These are phyloP conservation scores for Candida khao-thaluensis DNA, from an alignment of 805 yeast species.

Conservation along the genomic window DNA sequence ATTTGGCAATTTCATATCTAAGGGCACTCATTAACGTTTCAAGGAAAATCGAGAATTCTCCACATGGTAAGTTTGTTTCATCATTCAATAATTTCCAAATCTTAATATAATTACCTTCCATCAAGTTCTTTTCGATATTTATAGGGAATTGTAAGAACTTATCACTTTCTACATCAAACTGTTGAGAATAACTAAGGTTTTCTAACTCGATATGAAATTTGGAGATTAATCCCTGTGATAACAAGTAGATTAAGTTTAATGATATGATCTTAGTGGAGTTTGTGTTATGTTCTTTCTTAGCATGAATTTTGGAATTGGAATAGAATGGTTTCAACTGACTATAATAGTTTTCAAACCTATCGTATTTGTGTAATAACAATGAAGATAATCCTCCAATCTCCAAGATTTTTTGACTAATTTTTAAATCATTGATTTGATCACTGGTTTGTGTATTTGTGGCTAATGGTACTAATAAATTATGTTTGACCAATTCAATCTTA, in stretches of 20 bases:
- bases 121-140: constrained; percentile 85
- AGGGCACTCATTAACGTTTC: constrained; percentile 74
- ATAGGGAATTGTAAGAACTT: constrained; percentile 79
- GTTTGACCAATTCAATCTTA: constrained; percentile 76
- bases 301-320: constrained; percentile 45
- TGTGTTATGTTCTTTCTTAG: constrained; percentile 28
- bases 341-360: constrained; percentile 67
- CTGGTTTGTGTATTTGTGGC: constrained; percentile 30
- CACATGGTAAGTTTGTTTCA: constrained; percentile 54
- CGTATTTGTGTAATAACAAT: constrained; percentile 60
- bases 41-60: constrained; percentile 78
- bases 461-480: constrained; percentile 70
- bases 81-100: constrained; percentile 76
- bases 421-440: constrained; percentile 60
- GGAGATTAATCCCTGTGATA: constrained; percentile 82
- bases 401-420: constrained; percentile 75
- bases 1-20: constrained; percentile 80
- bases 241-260: constrained; percentile 68
- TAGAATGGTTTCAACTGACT: constrained; percentile 80
- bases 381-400: constrained; percentile 87
- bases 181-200: constrained; percentile 51
- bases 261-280: constrained; percentile 63
- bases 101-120: constrained; percentile 95
- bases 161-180: constrained; percentile 61
- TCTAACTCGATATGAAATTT: constrained; percentile 90